phyloP scores from a whole-genome alignment of 2,329 filamentous ascomycete genomes.

The Aspergillus intermedius region DNA sequence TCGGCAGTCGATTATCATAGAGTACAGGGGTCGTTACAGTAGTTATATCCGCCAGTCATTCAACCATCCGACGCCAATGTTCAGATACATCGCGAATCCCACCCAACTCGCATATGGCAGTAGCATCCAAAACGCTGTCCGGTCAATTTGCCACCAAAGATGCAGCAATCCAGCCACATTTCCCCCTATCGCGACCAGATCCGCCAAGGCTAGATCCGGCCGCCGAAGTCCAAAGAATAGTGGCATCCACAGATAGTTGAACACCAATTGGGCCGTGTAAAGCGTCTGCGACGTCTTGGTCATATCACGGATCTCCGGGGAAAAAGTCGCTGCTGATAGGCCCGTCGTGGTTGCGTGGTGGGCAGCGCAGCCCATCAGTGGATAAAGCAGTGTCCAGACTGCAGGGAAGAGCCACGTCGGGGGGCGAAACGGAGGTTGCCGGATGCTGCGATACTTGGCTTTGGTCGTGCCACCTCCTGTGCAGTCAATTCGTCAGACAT shows the following conservation, averaged over 20 bases:
- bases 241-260: constrained; percentile 88
- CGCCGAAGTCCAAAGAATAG: constrained; percentile 77
- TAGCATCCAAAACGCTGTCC: constrained; percentile 64
- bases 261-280: constrained; percentile 76
- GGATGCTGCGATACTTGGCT: constrained; percentile 30
- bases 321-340: constrained; percentile 39
- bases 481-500: background rate
- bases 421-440: constrained; percentile 48
- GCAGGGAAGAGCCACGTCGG: constrained; percentile 54
- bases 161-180: constrained; percentile 68
- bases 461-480: constrained; percentile 26
- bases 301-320: constrained; percentile 51
- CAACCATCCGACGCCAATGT: constrained; percentile 59
- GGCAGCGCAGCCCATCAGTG: constrained; percentile 80
- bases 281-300: constrained; percentile 67
- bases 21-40: too few species aligned
- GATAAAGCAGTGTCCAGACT: constrained; percentile 54
- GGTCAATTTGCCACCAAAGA: constrained; percentile 69
- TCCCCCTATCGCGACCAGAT: constrained; percentile 67
- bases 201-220: constrained; percentile 66
- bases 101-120: constrained; percentile 82
- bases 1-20: too few species aligned
- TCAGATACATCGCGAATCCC: constrained; percentile 79
- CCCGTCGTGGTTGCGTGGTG: constrained; percentile 61
- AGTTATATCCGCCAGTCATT: constrained; percentile 53